Percentiles rank a stretch among this genome's conserved stretches.
phyloP scores from a whole-genome alignment of 768 basidiomycete genomes.

The Daedaleopsis sinensis region DNA sequence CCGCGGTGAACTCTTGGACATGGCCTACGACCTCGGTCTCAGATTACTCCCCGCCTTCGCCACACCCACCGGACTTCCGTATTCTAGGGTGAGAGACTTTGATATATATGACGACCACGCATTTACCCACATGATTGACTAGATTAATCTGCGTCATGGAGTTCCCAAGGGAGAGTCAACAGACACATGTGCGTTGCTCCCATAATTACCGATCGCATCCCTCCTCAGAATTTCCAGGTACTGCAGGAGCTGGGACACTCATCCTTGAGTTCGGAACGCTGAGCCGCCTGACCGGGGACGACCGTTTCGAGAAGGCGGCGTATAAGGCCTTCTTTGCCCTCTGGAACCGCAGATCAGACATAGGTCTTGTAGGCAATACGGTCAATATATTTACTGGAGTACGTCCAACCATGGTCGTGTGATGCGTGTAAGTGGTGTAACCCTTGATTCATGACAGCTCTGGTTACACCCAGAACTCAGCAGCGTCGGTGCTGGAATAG shows the following conservation, averaged over 20 bases:
- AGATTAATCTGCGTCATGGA: constrained; percentile 88
- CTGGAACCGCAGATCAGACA: constrained; percentile 88
- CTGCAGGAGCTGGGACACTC: constrained; percentile 91
- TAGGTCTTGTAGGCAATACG: constrained; percentile 86
- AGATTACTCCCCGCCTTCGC: constrained; percentile 89
- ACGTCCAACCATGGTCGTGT: constrained; percentile 33
- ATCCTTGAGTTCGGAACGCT: constrained; percentile 94
- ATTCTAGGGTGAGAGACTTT: constrained; percentile 66
- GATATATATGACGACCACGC: constrained; percentile 8
- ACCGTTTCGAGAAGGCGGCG: constrained; percentile 88
- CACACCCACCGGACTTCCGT: constrained; percentile 91
- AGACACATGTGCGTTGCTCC: constrained; percentile 72
- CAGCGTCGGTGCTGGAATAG: constrained; percentile 91
- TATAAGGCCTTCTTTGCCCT: constrained; percentile 89
- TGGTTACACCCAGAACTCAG: constrained; percentile 81
- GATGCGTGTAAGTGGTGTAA: background rate
- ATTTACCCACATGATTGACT: background rate
- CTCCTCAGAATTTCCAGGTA: constrained; percentile 48
- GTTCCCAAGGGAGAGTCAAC: constrained; percentile 72
- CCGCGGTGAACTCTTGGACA: constrained; percentile 68
- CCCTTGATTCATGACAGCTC: constrained; percentile 40
- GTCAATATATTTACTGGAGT: constrained; percentile 86
- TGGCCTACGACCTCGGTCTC: constrained; percentile 87
- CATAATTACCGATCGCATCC: too few relatives aligned
- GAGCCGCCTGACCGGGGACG: constrained; percentile 87